Conservation (phyloP, 2,329 filamentous ascomycete genomes). For the Aschersonia sp. region DNA sequence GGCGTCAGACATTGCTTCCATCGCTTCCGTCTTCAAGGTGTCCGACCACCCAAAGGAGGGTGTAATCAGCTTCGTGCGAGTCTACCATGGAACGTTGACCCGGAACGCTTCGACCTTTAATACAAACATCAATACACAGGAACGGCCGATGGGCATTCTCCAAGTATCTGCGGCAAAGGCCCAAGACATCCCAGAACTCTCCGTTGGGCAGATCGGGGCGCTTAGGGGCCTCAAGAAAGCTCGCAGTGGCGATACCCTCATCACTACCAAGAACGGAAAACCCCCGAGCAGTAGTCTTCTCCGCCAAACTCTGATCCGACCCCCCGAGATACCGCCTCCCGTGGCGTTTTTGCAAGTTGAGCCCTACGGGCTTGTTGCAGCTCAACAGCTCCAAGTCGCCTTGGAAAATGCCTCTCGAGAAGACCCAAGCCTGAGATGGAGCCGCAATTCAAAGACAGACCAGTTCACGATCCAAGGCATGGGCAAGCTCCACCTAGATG, state of each 20-base stretch:
- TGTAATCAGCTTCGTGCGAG: constrained; percentile 79
- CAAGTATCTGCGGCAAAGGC: constrained; percentile 86
- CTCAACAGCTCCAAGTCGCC: constrained; percentile 64
- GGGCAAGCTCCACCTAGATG: constrained; percentile 91
- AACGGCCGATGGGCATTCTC: constrained; percentile 66
- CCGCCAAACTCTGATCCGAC: constrained; percentile 66
- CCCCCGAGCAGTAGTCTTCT: constrained; percentile 29
- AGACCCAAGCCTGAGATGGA: constrained; percentile 82
- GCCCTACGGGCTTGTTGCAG: constrained; percentile 60
- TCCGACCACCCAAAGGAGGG: constrained; percentile 77
- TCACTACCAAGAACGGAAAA: constrained; percentile 51
- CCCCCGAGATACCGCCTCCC: constrained; percentile 79
- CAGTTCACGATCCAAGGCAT: constrained; percentile 91
- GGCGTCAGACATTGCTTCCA: constrained; percentile 23
- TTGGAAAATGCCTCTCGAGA: constrained; percentile 71
- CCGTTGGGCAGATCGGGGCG: constrained; percentile 84
- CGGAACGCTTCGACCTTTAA: constrained; percentile 72
- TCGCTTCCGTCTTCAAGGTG: constrained; percentile 81
- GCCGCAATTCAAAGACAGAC: constrained; percentile 74
- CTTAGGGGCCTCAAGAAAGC: constrained; percentile 80
- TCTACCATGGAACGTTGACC: constrained; percentile 72
- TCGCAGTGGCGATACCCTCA: constrained; percentile 85
- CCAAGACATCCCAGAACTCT: constrained; percentile 67
- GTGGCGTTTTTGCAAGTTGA: constrained; percentile 97
- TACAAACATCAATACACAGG: constrained; percentile 65